Base-by-base conservation (phyloP, 2,329 filamentous ascomycete species). In the Trichoderma polysporum region DNA sequence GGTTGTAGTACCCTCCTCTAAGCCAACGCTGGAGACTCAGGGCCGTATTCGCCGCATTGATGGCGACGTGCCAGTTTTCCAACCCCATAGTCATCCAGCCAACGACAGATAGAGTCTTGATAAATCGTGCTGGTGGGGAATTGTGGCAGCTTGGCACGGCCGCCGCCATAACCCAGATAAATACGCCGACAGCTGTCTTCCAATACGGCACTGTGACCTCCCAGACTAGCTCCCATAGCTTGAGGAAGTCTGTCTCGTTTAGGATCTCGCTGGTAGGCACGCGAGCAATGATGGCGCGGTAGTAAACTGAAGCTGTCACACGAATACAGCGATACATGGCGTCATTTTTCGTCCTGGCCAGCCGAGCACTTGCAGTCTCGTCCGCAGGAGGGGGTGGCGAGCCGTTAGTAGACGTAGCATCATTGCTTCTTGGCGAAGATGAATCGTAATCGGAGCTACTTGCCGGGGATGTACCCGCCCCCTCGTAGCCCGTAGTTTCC, bases 141-240 rank as follows among this genome's bases (percentile, higher is more conserved):
- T 73, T 71, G 52, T 81, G 76, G 49, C 79, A 79, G 39, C 77
- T 75, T 9, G 81, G 77, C 17, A 79, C 75, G 10, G 84, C 73
- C 9, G 79, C 77, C 54, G 84, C 68, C 69, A 82, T 75, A 27
- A 83, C 74, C 84, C 83, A 86, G 58, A 79, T 74, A 63, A 83
- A 83, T 15, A 86, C 79, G 35, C 84, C 84, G 15, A 84, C 75
- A 27, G 83, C 76, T 2, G 76, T 72, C 67, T 81, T 81, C 83
- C 83, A 85, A 5, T 76, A 77, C 2, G 79, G 73, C 37, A 85
- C 74, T 1, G 81, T 79, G 4, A 83, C 79, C 19, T 79, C 76
- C 83, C 84, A 85, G 12, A 80, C 76, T 2, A 78, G 78, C 15
- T 75, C 75, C 84, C 84, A 86, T 5, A 86, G 77, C 50, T 72